Evolutionary conservation across 2,329 filamentous ascomycete species (phyloP).

Genomic region (Ophiostoma piceae): DNA sequence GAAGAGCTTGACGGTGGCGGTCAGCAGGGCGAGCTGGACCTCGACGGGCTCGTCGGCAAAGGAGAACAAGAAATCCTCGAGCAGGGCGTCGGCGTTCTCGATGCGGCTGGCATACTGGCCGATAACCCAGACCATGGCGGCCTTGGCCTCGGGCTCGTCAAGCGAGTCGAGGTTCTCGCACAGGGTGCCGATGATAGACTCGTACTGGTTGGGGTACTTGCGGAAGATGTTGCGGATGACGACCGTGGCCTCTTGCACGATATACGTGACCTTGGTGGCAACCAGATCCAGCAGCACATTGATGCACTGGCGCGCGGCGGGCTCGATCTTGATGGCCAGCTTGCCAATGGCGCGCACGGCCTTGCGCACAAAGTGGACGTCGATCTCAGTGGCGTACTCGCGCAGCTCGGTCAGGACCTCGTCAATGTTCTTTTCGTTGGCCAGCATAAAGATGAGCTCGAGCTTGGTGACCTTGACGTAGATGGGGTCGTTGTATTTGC

Average conservation of each 20-base stretch:
- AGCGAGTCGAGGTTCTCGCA: constrained; percentile 95
- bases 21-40: constrained; percentile 89
- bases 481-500: constrained; percentile 99
- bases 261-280: constrained; percentile 96
- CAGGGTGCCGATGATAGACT: constrained; percentile 91
- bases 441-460: constrained; percentile 98
- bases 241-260: constrained; percentile 96
- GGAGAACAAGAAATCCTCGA: constrained; percentile 91
- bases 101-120: constrained; percentile 96
- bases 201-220: constrained; percentile 98
- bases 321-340: constrained; percentile 97
- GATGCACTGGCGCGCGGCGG: constrained; percentile 84
- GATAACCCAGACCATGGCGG: constrained; percentile 99
- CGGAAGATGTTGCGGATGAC: constrained; percentile 99
- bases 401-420: constrained; percentile 90
- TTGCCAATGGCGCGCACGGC: constrained; percentile 97
- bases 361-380: constrained; percentile 97
- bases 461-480: constrained; percentile 99
- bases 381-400: constrained; percentile 97
- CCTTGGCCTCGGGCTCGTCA: constrained; percentile 96
- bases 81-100: constrained; percentile 87
- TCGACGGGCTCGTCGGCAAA: constrained; percentile 94
- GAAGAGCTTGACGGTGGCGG: constrained; percentile 95
- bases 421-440: constrained; percentile 89
- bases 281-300: constrained; percentile 88